These are phyloP conservation scores for Batrachochytrium dendrobatidis DNA, from an alignment of 371 early-diverging fungal genomes.

Conservation along the genomic window DNA sequence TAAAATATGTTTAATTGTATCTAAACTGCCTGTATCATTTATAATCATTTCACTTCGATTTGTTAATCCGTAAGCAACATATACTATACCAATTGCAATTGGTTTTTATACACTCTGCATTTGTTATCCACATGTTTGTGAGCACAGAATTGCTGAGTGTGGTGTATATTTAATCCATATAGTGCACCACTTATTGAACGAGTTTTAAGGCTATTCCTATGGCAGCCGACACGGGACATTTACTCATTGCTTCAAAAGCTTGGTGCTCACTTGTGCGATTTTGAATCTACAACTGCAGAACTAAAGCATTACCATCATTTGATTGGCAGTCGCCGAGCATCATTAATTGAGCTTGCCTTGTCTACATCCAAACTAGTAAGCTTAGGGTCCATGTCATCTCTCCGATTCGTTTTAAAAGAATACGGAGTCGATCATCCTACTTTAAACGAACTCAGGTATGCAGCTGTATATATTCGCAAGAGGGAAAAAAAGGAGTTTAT, in stretches of 20 bases:
- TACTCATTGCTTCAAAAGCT: neutral
- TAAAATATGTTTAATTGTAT: neutral
- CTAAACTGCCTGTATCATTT: neutral
- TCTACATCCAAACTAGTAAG: neutral
- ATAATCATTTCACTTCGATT: neutral
- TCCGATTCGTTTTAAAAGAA: neutral
- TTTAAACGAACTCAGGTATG: neutral
- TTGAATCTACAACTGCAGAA: neutral
- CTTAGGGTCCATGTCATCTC: neutral
- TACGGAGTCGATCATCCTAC: neutral
- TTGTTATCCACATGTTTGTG: neutral
- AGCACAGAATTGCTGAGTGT: neutral
- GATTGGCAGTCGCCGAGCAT: neutral
- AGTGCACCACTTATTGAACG: neutral
- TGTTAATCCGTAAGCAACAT: neutral
- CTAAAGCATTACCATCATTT: neutral
- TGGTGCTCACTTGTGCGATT: neutral
- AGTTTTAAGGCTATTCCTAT: neutral
- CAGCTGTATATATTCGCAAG: constrained; percentile 2
- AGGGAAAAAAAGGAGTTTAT: neutral
- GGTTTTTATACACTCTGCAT: neutral
- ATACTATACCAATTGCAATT: neutral
- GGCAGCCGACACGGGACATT: neutral
- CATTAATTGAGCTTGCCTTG: neutral
- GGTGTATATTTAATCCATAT: neutral